A percentile compares a stretch with the other conserved stretches of the same genome.
Conservation (phyloP, 2,329 filamentous ascomycete species). For the Cercospora brassicicola region DNA sequence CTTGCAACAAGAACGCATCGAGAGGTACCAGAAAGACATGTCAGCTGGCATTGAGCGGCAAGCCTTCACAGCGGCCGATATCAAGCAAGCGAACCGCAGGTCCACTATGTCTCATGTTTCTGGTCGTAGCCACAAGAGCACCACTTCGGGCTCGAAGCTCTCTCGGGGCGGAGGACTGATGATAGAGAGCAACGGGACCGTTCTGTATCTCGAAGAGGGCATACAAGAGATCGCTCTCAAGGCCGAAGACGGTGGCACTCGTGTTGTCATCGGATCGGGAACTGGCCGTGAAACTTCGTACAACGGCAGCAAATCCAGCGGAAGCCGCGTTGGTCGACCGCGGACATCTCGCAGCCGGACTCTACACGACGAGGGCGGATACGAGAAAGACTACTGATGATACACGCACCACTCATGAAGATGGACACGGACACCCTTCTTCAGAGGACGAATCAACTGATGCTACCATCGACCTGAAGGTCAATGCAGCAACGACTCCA, state of each 20-base stretch:
- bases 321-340: constrained; percentile 27
- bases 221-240: constrained; percentile 26
- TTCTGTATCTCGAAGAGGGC: constrained; percentile 32
- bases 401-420: not conserved
- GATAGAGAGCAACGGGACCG: constrained; percentile 32
- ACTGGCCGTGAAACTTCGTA: constrained; percentile 29
- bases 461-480: not conserved
- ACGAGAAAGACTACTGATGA: constrained; percentile 11
- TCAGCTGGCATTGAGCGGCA: constrained; percentile 24
- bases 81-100: constrained; percentile 27
- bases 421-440: not conserved
- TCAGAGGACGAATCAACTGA: not conserved
- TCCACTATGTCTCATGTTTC: constrained; percentile 28
- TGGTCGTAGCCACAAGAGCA: constrained; percentile 32
- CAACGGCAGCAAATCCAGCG: constrained; percentile 25
- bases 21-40: constrained; percentile 32
- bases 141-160: constrained; percentile 26
- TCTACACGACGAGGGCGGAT: constrained; percentile 30
- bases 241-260: constrained; percentile 31
- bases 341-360: constrained; percentile 20
- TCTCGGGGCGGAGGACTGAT: constrained; percentile 29
- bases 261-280: constrained; percentile 29
- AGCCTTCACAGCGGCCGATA: constrained; percentile 35
- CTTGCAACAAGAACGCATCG: constrained; percentile 25
- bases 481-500: not conserved